These are phyloP conservation scores for Nasturtium officinale DNA, from an alignment of 345 rosid species.

Conservation along the genomic window DNA sequence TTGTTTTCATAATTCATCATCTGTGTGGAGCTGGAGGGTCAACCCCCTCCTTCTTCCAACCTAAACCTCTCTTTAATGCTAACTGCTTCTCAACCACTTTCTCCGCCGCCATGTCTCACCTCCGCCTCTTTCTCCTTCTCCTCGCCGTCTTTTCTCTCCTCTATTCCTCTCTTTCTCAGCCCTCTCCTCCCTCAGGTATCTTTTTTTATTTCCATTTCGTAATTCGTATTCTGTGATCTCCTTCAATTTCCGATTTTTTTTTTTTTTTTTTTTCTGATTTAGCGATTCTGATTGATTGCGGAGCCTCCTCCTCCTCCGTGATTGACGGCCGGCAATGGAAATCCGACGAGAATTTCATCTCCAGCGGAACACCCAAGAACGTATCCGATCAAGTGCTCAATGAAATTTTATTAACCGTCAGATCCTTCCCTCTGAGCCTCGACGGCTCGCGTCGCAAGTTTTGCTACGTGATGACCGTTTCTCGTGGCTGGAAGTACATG, in stretches of 20 bases:
- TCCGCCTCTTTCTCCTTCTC: constrained; percentile 33
- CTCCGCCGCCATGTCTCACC: constrained; percentile 42
- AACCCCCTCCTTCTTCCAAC: constrained; percentile 55
- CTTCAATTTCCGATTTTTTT: not conserved
- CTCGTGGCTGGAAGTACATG: constrained; percentile 65
- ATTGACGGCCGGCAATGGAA: constrained; percentile 61
- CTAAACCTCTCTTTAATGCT: constrained; percentile 25
- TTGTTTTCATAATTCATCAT: constrained; percentile 19
- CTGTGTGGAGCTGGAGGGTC: constrained; percentile 48
- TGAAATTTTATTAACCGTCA: constrained; percentile 61
- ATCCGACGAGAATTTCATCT: constrained; percentile 55
- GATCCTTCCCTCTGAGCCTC: constrained; percentile 67
- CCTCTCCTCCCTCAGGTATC: constrained; percentile 49
- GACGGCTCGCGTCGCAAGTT: constrained; percentile 51
- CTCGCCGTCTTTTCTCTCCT: constrained; percentile 44
- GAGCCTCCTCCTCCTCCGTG: constrained; percentile 48
- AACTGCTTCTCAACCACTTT: constrained; percentile 14
- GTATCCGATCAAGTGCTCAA: constrained; percentile 41
- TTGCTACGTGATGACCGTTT: constrained; percentile 63
- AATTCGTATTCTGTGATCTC: not conserved
- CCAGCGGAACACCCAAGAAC: constrained; percentile 55
- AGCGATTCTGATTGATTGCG: constrained; percentile 80
- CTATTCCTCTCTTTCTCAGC: constrained; percentile 51
- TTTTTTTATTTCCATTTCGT: not conserved
- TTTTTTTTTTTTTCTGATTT: not conserved